phyloP scores from a whole-genome alignment of 495 filamentous ascomycete species.

The Collariella sp. region DNA sequence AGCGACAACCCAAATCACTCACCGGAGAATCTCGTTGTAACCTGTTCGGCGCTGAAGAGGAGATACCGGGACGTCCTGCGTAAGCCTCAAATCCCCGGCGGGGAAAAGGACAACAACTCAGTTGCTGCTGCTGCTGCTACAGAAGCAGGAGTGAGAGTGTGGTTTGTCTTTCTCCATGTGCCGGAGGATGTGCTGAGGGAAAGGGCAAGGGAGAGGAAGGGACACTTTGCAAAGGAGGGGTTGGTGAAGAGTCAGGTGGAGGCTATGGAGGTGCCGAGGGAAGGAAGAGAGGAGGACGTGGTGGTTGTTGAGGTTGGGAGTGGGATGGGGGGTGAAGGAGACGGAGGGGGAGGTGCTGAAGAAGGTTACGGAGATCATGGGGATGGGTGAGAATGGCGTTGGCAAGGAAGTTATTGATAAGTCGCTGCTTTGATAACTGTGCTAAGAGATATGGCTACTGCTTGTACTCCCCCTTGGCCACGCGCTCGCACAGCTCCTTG shows the following conservation, averaged over 20 bases:
- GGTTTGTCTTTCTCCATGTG: slow-evolving; percentile 19
- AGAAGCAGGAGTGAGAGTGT: no score
- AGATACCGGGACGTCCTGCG: slow-evolving; percentile 20
- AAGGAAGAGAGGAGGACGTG: slow-evolving; percentile 15
- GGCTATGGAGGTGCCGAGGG: slow-evolving; percentile 14
- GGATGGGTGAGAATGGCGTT: slow-evolving; percentile 12
- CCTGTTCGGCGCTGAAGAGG: slow-evolving; percentile 21
- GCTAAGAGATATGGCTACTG: not conserved
- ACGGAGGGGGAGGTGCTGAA: slow-evolving; percentile 8
- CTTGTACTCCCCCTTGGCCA: slow-evolving; percentile 46
- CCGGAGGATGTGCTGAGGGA: slow-evolving; percentile 7
- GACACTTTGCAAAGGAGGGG: slow-evolving; percentile 15
- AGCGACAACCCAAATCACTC: no score
- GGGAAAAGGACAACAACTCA: no score
- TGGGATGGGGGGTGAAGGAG: not conserved
- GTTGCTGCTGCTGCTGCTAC: no score
- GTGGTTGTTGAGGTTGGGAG: slow-evolving; percentile 9
- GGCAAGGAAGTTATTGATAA: no score
- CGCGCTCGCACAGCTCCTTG: slow-evolving; percentile 52
- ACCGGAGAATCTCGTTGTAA: slow-evolving; percentile 15
- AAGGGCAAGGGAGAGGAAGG: slow-evolving; percentile 12
- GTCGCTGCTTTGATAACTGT: no score
- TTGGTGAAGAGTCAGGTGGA: slow-evolving; percentile 18
- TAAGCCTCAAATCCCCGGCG: no score
- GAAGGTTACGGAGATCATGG: slow-evolving; percentile 13